Evolutionary conservation across 352 stramenopile species (phyloP).

Genomic region (Pythium rishiriense): DNA sequence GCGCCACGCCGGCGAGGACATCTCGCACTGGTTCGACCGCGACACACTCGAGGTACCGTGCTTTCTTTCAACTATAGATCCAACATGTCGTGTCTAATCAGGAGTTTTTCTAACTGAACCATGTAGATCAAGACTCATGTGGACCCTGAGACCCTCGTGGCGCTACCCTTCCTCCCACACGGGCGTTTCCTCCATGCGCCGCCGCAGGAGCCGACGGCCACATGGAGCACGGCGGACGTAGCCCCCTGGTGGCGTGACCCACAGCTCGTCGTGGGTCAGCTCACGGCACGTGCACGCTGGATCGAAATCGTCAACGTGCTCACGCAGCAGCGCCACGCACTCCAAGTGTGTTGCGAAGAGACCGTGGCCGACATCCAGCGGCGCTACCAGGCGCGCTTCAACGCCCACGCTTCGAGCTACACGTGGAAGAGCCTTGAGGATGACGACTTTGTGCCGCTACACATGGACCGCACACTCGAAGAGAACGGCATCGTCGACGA

Average conservation of each 20-base stretch:
- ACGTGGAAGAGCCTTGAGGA: conserved; percentile 90
- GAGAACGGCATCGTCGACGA: conserved; percentile 90
- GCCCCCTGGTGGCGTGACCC: conserved; percentile 90
- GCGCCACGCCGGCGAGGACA: conserved; percentile 81
- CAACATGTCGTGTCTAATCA: too few relatives aligned
- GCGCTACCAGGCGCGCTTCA: conserved; percentile 77
- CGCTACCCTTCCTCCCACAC: conserved; percentile 82
- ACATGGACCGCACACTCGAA: conserved; percentile 88
- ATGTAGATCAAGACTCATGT: conserved; percentile 75
- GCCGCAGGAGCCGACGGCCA: conserved; percentile 69
- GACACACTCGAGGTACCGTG: conserved; percentile 58
- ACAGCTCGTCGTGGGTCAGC: conserved; percentile 62
- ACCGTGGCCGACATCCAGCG: conserved; percentile 87
- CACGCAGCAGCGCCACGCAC: conserved; percentile 79
- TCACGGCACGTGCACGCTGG: conserved; percentile 72
- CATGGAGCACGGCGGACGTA: conserved; percentile 73
- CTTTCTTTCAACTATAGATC: too few relatives aligned
- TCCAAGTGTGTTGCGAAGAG: conserved; percentile 88
- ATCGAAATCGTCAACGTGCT: conserved; percentile 91
- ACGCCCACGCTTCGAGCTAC: conserved; percentile 90
- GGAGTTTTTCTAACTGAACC: neutral
- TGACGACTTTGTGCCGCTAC: conserved; percentile 85
- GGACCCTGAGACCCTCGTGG: conserved; percentile 72
- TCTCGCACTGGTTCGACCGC: conserved; percentile 92
- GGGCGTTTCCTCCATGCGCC: conserved; percentile 87